phyloP scores from a whole-genome alignment of 768 basidiomycete species.

The Boletus coccyginus region DNA sequence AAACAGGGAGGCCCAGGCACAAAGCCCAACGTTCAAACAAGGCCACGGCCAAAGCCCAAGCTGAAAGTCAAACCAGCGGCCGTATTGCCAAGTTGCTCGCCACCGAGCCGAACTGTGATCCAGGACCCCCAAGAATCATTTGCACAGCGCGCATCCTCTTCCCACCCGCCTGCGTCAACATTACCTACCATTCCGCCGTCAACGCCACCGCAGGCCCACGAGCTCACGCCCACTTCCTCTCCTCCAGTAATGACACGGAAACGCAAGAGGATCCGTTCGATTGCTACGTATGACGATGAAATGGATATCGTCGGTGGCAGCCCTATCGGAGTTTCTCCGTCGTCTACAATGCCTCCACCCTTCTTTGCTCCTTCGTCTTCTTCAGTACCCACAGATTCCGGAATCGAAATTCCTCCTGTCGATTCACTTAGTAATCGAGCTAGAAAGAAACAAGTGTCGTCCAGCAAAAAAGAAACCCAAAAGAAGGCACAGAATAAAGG shows the following conservation, averaged over 20 bases:
- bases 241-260: conserved; percentile 22
- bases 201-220: conserved; percentile 21
- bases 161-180: conserved; percentile 37
- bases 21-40: conserved; percentile 28
- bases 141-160: conserved; percentile 20
- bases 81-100: conserved; percentile 19
- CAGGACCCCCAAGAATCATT: conserved; percentile 32
- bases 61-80: conserved; percentile 14
- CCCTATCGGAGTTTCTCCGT: not conserved
- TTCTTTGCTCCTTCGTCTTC: conserved; percentile 50
- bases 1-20: conserved; percentile 26
- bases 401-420: conserved; percentile 25
- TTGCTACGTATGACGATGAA: conserved; percentile 12
- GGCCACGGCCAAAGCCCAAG: conserved; percentile 26
- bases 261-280: conserved; percentile 22
- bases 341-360: conserved; percentile 35
- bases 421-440: conserved; percentile 2
- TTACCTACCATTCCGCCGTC: conserved; percentile 25
- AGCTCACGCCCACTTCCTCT: conserved; percentile 25
- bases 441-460: conserved; percentile 9
- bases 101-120: conserved; percentile 7
- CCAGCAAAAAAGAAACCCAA: conserved; percentile 24
- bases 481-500: conserved; percentile 18
- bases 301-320: conserved; percentile 9
- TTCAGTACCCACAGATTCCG: conserved; percentile 23